phyloP scores from a whole-genome alignment of 129 eudicot genomes.

The Helianthus tuberosus region DNA sequence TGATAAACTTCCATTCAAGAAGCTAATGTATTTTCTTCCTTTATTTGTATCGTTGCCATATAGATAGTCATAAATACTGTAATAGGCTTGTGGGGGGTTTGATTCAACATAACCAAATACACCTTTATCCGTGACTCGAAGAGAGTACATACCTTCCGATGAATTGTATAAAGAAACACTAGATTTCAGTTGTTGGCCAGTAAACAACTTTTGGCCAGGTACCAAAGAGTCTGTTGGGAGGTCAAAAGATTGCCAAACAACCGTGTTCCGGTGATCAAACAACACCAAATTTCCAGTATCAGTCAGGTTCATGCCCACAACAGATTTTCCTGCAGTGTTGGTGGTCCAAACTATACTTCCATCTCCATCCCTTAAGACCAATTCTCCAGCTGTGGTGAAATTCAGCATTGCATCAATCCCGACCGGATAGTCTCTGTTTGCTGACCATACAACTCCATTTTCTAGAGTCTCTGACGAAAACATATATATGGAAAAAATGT shows the following conservation, averaged over 20 bases:
- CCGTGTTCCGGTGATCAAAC: background rate
- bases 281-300: slow-evolving; percentile 24
- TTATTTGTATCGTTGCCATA: too few relatives aligned
- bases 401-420: background rate
- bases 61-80: too few relatives aligned
- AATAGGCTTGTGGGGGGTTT: slow-evolving; percentile 20
- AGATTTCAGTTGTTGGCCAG: background rate
- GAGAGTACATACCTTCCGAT: background rate
- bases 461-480: background rate
- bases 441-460: background rate
- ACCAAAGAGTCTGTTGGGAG: slow-evolving; percentile 38
- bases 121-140: background rate
- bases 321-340: slow-evolving; percentile 17
- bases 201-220: slow-evolving; percentile 22
- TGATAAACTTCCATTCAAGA: too few relatives aligned
- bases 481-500: background rate
- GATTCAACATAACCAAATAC: slow-evolving; percentile 5
- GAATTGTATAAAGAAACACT: slow-evolving; percentile 1
- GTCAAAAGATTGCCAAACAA: slow-evolving; percentile 40
- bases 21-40: too few relatives aligned
- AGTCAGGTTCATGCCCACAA: slow-evolving; percentile 16
- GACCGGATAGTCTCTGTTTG: background rate
- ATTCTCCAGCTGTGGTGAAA: background rate
- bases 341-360: slow-evolving; percentile 29
- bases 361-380: background rate